These are phyloP conservation scores for Salix arbutifolia DNA, from an alignment of 345 rosid species.

Conservation along the genomic window DNA sequence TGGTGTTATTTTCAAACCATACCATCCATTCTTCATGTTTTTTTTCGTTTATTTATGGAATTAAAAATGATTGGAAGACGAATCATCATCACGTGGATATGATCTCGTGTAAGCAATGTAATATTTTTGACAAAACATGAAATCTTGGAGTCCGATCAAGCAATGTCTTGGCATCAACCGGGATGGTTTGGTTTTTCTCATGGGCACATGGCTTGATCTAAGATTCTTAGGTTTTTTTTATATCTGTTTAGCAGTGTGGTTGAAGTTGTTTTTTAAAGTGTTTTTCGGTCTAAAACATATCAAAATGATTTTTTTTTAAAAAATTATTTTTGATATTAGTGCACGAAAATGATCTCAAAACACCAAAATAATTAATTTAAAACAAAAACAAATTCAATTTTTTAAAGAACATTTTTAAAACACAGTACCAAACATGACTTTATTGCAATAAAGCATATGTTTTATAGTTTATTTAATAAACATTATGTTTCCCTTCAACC, in stretches of 20 bases:
- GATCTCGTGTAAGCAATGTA: constrained; percentile 3
- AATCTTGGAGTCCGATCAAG: constrained; percentile 3
- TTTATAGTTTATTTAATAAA: background rate
- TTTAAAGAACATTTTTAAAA: too few species aligned
- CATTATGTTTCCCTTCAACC: background rate
- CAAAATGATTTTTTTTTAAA: too few species aligned
- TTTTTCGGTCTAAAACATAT: too few species aligned
- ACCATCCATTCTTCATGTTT: background rate
- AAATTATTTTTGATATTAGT: too few species aligned
- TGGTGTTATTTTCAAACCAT: background rate
- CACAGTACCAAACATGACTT: too few species aligned
- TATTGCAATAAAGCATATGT: background rate
- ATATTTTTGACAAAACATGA: background rate
- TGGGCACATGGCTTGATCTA: constrained; percentile 25
- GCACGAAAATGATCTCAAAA: too few species aligned
- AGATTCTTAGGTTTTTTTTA: background rate
- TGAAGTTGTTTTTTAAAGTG: too few species aligned
- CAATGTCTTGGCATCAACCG: background rate
- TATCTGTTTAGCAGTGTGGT: too few species aligned
- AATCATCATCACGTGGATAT: constrained; percentile 20
- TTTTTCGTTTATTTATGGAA: too few species aligned
- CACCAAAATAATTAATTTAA: too few species aligned
- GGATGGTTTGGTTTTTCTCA: background rate
- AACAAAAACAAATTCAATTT: too few species aligned
- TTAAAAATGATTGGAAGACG: too few species aligned